These are phyloP conservation scores for Fraxinus cuspidata DNA, from an alignment of 257 asterid species.

Conservation along the genomic window DNA sequence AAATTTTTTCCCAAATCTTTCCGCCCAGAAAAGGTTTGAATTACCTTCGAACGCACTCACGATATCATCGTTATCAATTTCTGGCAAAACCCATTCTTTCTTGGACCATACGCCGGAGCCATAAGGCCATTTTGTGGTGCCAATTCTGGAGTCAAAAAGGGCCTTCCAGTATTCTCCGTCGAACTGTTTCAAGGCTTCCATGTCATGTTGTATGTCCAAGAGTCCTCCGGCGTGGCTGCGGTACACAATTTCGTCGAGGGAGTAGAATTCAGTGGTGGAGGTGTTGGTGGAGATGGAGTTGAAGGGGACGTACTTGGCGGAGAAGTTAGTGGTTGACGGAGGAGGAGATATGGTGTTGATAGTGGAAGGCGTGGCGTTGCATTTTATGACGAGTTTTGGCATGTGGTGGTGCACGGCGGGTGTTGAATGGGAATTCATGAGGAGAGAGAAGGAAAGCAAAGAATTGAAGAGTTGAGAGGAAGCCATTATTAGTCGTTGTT, in stretches of 20 bases:
- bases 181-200: conserved; percentile 48
- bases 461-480: conserved; percentile 23
- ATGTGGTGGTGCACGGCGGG: conserved; percentile 20
- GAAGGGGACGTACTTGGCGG: conserved; percentile 68
- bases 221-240: conserved; percentile 61
- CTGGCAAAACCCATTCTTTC: conserved; percentile 62
- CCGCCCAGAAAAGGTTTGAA: conserved; percentile 59
- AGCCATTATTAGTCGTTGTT: conserved; percentile 15
- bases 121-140: conserved; percentile 62
- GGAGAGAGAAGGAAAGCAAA: conserved; percentile 12
- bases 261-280: conserved; percentile 54
- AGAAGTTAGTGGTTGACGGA: conserved; percentile 35
- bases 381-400: conserved; percentile 4
- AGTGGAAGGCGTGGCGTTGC: conserved; percentile 33
- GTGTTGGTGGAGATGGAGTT: conserved; percentile 37
- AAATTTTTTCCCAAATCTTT: conserved; percentile 46
- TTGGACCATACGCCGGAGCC: conserved; percentile 80
- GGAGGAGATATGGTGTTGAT: conserved; percentile 1
- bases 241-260: conserved; percentile 61
- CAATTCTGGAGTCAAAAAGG: conserved; percentile 60
- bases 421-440: conserved; percentile 17
- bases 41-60: conserved; percentile 64
- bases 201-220: conserved; percentile 65
- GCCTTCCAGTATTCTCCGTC: conserved; percentile 57
- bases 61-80: conserved; percentile 48